Evolutionary conservation across 140 eudicot species (phyloP), one percentile per base, ranked within the genome.

Genomic region (Anethum foeniculum): DNA sequence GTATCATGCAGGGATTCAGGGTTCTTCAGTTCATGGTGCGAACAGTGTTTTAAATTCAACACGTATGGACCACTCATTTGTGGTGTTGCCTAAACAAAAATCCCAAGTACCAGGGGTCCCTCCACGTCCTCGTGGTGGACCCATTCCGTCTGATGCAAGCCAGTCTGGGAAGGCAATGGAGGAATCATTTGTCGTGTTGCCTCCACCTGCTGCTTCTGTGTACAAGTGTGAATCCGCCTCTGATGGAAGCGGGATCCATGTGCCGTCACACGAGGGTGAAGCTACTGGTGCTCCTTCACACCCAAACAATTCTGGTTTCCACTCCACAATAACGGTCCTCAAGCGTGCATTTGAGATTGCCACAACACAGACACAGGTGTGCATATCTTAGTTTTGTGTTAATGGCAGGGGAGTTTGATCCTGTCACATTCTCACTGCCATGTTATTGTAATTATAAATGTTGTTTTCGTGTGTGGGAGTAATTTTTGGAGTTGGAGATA

Each of bases 131-230:
- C 97, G 96, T 71, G 83, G 81, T 75, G 97, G 91, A 84, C 80
- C 87, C 7, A 69, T 79, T 58, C 87, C 77, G 83, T 81, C 92
- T 27, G 97, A 90, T 47, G 72, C 83, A 67, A 85, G 82, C 79
- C 91, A 86, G 71, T 80, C 94, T 51, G 97, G 89, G 41, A 91
- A 86, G 86, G 86, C 94, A 32, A 95, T 95, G 96, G 99, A 95
- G 76, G 99, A 95, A 54, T 95, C 99, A 4, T 95, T 95, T 86
- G 97, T 95, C 74, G 97, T 95, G 12, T 82, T 95, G 89, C 99
- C 99, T 81, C 97, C 96, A 58, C 96, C 99, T 76, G 93, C 96
- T 72, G 97, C 99, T 77, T 95, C 99, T 47, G 99, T 95, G 28
- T 95, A 95, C 88, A 90, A 90, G 80, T 88, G 89, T 75, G 98